Evolutionary conservation across 2,329 filamentous ascomycete genomes (phyloP), one percentile per base, ranked within the genome.

Genomic region (Emydomyces testavorans): DNA sequence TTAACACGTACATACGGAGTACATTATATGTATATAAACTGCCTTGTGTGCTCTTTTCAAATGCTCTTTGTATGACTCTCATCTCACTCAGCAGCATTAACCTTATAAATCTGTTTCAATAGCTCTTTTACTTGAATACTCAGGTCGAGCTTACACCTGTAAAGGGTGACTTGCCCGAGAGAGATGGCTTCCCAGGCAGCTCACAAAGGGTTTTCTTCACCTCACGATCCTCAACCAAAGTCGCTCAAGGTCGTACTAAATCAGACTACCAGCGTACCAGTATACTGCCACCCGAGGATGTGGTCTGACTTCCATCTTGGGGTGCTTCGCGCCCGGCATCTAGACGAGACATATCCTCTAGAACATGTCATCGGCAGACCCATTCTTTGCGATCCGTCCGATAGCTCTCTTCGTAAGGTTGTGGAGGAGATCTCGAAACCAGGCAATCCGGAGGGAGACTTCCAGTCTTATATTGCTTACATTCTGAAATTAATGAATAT

Each of bases 281-380:
- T 50, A 13, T 46, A 35, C 26, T 46, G 41, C 16, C 48, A 50
- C 11, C 48, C 48, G 23, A 39, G 35, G 18, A 4, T n/a, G 3
- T 46, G 48, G 48, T 46, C 34, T 20, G 23, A 23, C 15, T 18
- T 35, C 3, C 48, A 50, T 35, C 32, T 50, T n/a, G 16, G 35
- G 13, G 35, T 46, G 7, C 24, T 50, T 2, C 40, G 48, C 4
- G 41, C 46, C 2, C 36, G 24, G 10, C 21, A 13, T 13, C 16
- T 46, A 1, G 41, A 46, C 16, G 34, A 40, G 24, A 26, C 10
- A 16, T 26, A 40, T 11, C 23, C 48, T 4, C 24, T 50, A 8
- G 41, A 34, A 4, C 34, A 46, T 20, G 48, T 50, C 13, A 18
- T 50, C 15, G 41, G 48, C 2, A 28, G 16, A 6, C 42, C 48